Evolutionary conservation across 805 yeast species (phyloP).

Genomic region (Wilhelminamyces savonicus): DNA sequence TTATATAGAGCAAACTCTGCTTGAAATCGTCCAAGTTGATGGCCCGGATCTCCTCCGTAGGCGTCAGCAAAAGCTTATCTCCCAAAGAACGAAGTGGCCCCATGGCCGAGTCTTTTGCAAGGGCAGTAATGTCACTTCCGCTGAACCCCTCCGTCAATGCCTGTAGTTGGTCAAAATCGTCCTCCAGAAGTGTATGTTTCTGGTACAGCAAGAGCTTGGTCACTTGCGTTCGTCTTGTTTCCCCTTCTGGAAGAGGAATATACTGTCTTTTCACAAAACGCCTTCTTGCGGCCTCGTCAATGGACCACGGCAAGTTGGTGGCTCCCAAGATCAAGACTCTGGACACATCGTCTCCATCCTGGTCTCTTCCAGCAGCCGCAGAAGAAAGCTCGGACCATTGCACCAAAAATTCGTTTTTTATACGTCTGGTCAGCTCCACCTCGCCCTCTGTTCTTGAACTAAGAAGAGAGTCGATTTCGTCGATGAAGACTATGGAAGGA

Average conservation of each 20-base stretch:
- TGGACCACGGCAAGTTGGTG: slow-evolving; percentile 94
- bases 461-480: slow-evolving; percentile 88
- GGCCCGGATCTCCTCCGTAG: slow-evolving; percentile 74
- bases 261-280: slow-evolving; percentile 88
- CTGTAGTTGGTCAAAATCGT: slow-evolving; percentile 56
- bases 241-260: slow-evolving; percentile 88
- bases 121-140: slow-evolving; percentile 89
- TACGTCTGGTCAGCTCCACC: slow-evolving; percentile 82
- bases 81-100: slow-evolving; percentile 91
- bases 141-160: slow-evolving; percentile 74
- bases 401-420: slow-evolving; percentile 86
- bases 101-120: slow-evolving; percentile 97
- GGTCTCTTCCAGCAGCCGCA: slow-evolving; percentile 69
- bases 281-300: slow-evolving; percentile 94
- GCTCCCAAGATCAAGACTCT: slow-evolving; percentile 91
- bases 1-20: slow-evolving; percentile 66
- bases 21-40: slow-evolving; percentile 68
- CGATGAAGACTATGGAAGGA: slow-evolving; percentile 91
- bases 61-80: slow-evolving; percentile 63
- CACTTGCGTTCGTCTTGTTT: slow-evolving; percentile 71
- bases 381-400: slow-evolving; percentile 92
- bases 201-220: slow-evolving; percentile 63
- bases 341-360: slow-evolving; percentile 22
- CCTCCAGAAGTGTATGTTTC: slow-evolving; percentile 58
- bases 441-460: slow-evolving; percentile 74